Percentiles rank a stretch among this genome's conserved stretches.
Conservation (phyloP, 176 grass and related monocot genomes). For the Cenchrus purpureus region DNA sequence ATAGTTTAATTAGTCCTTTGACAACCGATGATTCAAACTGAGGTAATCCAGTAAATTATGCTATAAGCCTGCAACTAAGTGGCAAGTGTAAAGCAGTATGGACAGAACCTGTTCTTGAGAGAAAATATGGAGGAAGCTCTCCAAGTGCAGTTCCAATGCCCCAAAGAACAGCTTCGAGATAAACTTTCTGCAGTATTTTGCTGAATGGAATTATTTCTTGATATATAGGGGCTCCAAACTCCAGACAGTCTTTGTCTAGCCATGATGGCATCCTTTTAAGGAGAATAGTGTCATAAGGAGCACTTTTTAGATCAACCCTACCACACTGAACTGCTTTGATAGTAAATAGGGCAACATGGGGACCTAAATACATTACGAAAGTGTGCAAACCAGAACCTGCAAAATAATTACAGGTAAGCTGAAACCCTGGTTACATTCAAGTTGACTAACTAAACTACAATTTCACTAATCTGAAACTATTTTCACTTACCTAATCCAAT, state of each 20-base stretch:
- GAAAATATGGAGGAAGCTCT: slow-evolving; percentile 97
- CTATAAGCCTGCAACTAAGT: neutral
- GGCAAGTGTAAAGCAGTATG: slow-evolving; percentile 9
- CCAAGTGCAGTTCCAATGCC: slow-evolving; percentile 96
- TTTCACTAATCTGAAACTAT: slow-evolving; percentile 26
- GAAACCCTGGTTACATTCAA: slow-evolving; percentile 10
- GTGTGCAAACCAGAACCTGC: slow-evolving; percentile 96
- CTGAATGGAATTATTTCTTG: slow-evolving; percentile 71
- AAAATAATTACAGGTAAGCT: slow-evolving; percentile 31
- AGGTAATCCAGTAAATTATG: slow-evolving; percentile 1
- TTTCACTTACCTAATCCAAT: slow-evolving; percentile 78
- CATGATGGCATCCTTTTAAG: slow-evolving; percentile 79
- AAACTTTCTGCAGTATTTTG: slow-evolving; percentile 84
- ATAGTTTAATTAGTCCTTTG: slow-evolving; percentile 1
- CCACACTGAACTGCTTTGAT: slow-evolving; percentile 91
- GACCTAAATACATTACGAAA: slow-evolving; percentile 91
- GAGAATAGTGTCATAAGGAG: slow-evolving; percentile 92
- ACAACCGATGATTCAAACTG: neutral
- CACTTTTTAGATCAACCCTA: slow-evolving; percentile 84
- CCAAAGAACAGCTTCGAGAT: slow-evolving; percentile 95
- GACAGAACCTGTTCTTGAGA: slow-evolving; percentile 90
- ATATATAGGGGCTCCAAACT: slow-evolving; percentile 79
- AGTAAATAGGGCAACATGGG: slow-evolving; percentile 94
- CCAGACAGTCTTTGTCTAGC: slow-evolving; percentile 90
- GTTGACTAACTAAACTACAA: slow-evolving; percentile 7